Base-by-base conservation (phyloP, 2,329 filamentous ascomycete genomes). In the Atkinsonella hypoxylon region DNA sequence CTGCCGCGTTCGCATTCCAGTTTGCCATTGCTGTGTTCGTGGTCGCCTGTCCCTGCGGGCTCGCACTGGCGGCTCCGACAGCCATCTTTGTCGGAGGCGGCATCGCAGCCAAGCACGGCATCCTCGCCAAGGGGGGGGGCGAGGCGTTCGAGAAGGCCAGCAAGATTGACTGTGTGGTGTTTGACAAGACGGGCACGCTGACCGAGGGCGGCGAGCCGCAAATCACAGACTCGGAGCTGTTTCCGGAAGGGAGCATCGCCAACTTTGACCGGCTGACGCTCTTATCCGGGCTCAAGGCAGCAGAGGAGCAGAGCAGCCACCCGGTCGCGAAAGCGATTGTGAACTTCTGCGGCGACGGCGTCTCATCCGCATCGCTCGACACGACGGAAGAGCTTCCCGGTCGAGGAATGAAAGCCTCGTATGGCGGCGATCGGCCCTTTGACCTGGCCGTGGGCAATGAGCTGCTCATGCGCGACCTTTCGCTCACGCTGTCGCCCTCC, bases 21-120 rank as follows among this genome's bases (percentile, higher is more conserved):
- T 93, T 91, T 59, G 85, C 88, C 15, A 91, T 94, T 58, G 80
- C 88, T 7, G 87, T 93, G 12, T 93, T 94, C 57, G 87, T 94
- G 34, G 83, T 94, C 30, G 87, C 88, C 2, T 94, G 88, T 61
- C 88, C 88, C 1, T 94, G 88, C 60, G 88, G 88, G 2, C 75
- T 94, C 13, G 88, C 84, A 1, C 78, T 94, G 8, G 88, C 88
- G n/a, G 87, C 87, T 0, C 88, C 88, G 1, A 94, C 88, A 0
- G 88, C 88, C 49, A 79, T 94, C 34, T 91, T 91, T 56, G 87
- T 93, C 10, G 88, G 87, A 2, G 83, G 85, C 36, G 87, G 87
- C 1, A 70, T 93, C 17, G 88, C 88, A 2, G 88, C 88, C 7
- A 83, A 85, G 62, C 70, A 87, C 59, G 88, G 88, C 1, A 89